Evolutionary conservation across 768 basidiomycete genomes (phyloP).

Genomic region (Pilatotrama ljubarskyi): DNA sequence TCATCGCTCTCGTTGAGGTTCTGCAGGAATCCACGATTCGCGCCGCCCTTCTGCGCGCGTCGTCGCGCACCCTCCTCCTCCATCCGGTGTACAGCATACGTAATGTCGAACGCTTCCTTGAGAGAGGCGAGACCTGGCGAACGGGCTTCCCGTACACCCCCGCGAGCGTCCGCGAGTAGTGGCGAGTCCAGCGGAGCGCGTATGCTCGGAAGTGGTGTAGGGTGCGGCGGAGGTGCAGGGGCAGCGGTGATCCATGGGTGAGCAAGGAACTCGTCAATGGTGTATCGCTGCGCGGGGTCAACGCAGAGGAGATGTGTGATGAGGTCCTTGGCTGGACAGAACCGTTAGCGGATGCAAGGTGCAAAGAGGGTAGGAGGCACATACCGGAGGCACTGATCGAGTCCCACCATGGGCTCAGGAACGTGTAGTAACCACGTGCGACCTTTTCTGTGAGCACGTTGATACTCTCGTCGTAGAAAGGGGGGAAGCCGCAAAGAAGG

Average conservation of each 20-base stretch:
- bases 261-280: conserved; percentile 95
- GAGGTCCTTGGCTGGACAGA: conserved; percentile 79
- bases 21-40: conserved; percentile 77
- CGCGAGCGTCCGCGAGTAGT: conserved; percentile 72
- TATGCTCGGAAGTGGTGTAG: conserved; percentile 58
- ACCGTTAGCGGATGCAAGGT: not conserved
- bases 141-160: conserved; percentile 61
- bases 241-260: conserved; percentile 92
- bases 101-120: conserved; percentile 98
- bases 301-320: conserved; percentile 94
- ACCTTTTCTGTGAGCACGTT: conserved; percentile 98
- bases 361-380: conserved; percentile 21
- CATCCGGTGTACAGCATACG: conserved; percentile 99
- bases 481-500: conserved; percentile 93
- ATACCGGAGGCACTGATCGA: conserved; percentile 81
- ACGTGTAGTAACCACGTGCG: conserved; percentile 95
- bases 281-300: conserved; percentile 92
- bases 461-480: conserved; percentile 99
- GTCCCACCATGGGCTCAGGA: conserved; percentile 99
- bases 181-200: conserved; percentile 80
- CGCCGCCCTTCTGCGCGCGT: conserved; percentile 80
- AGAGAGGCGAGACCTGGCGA: conserved; percentile 92
- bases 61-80: conserved; percentile 94
- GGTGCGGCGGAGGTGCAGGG: conserved; percentile 60
- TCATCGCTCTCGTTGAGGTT: conserved; percentile 96